phyloP scores from a whole-genome alignment of 495 filamentous ascomycete species.

The Haplographium delicatum region DNA sequence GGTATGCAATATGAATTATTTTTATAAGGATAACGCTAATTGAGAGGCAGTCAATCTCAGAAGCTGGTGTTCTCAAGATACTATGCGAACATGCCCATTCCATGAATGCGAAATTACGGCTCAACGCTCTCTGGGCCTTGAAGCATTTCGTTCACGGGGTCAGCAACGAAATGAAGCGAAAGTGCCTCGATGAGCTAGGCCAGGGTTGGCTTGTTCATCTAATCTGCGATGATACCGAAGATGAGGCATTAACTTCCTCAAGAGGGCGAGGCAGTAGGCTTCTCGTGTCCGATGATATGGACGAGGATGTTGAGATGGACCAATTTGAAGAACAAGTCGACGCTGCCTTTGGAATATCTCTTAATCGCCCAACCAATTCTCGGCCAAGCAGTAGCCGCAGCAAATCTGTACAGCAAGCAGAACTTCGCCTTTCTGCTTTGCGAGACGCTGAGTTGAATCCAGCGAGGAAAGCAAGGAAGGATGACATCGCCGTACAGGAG shows the following conservation, averaged over 20 bases:
- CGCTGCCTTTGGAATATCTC: constrained; percentile 36
- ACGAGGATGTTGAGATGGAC: constrained; percentile 61
- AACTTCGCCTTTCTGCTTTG: constrained; percentile 43
- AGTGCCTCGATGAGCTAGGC: constrained; percentile 68
- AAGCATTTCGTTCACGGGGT: constrained; percentile 77
- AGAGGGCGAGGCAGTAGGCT: constrained; percentile 28
- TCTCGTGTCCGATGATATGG: constrained; percentile 41
- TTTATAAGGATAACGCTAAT: constrained; percentile 20
- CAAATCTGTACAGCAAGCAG: constrained; percentile 44
- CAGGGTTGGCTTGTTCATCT: constrained; percentile 74
- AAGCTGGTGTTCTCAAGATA: constrained; percentile 68
- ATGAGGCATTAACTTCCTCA: constrained; percentile 36
- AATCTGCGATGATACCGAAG: constrained; percentile 56
- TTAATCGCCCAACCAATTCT: constrained; percentile 23
- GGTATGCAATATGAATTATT: constrained; percentile 42
- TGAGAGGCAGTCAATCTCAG: constrained; percentile 57
- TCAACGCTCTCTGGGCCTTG: constrained; percentile 86
- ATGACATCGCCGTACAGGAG: constrained; percentile 82
- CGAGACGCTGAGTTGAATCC: constrained; percentile 52
- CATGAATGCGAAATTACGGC: constrained; percentile 60
- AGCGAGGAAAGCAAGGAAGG: constrained; percentile 56
- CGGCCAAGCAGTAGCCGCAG: constrained; percentile 30
- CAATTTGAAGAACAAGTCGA: constrained; percentile 31
- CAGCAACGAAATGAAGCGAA: constrained; percentile 63
- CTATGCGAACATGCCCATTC: constrained; percentile 84